phyloP scores from a whole-genome alignment of 345 rosid species.

The Citropsis articulata region DNA sequence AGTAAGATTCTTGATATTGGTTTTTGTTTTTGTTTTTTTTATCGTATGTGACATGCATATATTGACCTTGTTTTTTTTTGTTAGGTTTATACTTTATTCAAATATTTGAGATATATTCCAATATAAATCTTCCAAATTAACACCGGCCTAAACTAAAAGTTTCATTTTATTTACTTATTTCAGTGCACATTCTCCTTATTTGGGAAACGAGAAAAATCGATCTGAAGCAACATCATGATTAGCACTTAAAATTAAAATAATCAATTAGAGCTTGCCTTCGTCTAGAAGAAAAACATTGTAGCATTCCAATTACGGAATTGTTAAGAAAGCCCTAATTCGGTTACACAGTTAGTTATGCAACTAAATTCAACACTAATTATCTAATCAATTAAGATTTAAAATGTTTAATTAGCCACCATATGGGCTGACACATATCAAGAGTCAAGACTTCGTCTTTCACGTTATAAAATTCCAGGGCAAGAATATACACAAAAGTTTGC shows the following conservation, averaged over 20 bases:
- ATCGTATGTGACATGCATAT: too few species aligned
- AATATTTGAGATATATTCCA: too few species aligned
- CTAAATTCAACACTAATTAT: background rate
- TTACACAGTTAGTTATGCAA: slow-evolving; percentile 6
- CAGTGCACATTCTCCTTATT: too few species aligned
- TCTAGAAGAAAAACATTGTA: background rate
- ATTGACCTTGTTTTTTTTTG: too few species aligned
- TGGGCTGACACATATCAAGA: background rate
- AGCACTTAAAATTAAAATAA: background rate
- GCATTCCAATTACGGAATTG: slow-evolving; percentile 1
- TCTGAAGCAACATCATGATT: background rate
- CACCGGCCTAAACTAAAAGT: too few species aligned
- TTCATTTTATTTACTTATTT: too few species aligned
- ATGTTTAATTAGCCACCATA: background rate
- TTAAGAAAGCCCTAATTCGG: background rate
- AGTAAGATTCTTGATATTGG: too few species aligned
- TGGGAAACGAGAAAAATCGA: background rate
- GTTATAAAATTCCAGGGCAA: too few species aligned
- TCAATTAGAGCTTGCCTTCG: background rate
- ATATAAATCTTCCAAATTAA: too few species aligned
- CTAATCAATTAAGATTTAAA: background rate
- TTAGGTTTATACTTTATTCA: too few species aligned
- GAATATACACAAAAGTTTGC: background rate
- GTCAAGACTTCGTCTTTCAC: too few species aligned
- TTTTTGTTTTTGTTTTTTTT: too few species aligned